phyloP scores from a whole-genome alignment of 2,329 filamentous ascomycete species.

The Periconia sp. region DNA sequence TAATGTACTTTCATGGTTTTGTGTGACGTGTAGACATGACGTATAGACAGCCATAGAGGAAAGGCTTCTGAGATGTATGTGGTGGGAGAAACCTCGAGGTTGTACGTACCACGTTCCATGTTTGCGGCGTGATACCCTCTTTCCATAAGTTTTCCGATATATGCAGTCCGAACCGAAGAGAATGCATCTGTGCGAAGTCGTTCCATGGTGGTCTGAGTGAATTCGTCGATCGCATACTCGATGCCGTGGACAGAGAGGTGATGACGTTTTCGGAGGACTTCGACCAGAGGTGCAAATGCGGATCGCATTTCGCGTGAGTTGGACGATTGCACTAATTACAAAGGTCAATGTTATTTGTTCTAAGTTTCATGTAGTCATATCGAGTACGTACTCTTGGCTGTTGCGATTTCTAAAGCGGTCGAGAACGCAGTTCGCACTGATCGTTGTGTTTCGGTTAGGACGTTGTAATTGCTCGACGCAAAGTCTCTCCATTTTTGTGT shows the following conservation, averaged over 20 bases:
- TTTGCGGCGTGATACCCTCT: conserved; percentile 18
- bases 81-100: not conserved
- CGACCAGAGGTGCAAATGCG: conserved; percentile 18
- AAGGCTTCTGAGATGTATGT: not conserved
- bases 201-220: conserved; percentile 9
- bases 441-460: conserved; percentile 9
- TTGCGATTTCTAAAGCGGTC: conserved; percentile 4
- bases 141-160: conserved; percentile 21
- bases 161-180: conserved; percentile 14
- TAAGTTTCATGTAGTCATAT: not conserved
- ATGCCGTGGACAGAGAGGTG: conserved; percentile 29
- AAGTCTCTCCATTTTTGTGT: conserved; percentile 36
- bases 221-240: conserved; percentile 27
- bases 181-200: conserved; percentile 15
- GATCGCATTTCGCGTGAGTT: not conserved
- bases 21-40: not conserved
- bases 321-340: not conserved
- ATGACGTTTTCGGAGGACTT: conserved; percentile 31
- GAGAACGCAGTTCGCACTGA: conserved; percentile 11
- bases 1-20: not conserved
- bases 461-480: conserved; percentile 7
- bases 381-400: not conserved
- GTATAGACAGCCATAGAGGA: not conserved
- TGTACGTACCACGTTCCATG: conserved; percentile 17
- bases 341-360: not conserved